A percentile compares a stretch with the other conserved stretches of the same genome.
Conservation (phyloP, 176 grass and related monocot genomes). For the Oryza glumipatula region DNA sequence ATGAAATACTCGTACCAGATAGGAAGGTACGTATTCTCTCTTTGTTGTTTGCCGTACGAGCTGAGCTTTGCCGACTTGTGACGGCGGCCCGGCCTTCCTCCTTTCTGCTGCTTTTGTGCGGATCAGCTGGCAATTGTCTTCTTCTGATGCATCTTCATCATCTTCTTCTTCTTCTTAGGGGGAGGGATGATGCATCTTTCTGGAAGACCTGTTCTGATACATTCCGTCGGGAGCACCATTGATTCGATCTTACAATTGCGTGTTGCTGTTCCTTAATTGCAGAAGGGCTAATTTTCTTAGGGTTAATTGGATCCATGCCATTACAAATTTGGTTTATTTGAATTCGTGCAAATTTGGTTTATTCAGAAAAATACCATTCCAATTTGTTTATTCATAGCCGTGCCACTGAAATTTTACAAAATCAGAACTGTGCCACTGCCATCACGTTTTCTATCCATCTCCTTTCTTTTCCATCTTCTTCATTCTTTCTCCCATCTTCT, state of each 20-base stretch:
- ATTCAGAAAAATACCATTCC: no score
- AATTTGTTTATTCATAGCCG: no score
- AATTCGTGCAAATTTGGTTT: no score
- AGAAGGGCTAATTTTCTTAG: no score
- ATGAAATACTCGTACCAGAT: not conserved
- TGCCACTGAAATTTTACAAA: no score
- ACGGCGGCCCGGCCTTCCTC: not conserved
- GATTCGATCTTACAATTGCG: not conserved
- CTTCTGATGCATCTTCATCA: not conserved
- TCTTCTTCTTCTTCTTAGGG: no score
- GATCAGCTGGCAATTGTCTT: conserved; percentile 35
- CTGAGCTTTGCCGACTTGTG: conserved; percentile 32
- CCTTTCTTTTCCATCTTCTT: no score
- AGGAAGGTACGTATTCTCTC: not conserved
- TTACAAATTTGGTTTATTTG: no score
- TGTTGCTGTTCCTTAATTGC: not conserved
- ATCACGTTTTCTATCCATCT: no score
- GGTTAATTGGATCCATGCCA: no score
- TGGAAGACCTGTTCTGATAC: not conserved
- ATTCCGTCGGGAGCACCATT: not conserved
- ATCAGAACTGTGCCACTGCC: no score
- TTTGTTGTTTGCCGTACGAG: not conserved
- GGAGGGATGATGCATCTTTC: not conserved
- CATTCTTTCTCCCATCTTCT: no score
- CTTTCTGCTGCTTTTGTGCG: conserved; percentile 4